These are phyloP conservation scores for Acer negundo DNA, from an alignment of 345 rosid genomes.

Conservation along the genomic window DNA sequence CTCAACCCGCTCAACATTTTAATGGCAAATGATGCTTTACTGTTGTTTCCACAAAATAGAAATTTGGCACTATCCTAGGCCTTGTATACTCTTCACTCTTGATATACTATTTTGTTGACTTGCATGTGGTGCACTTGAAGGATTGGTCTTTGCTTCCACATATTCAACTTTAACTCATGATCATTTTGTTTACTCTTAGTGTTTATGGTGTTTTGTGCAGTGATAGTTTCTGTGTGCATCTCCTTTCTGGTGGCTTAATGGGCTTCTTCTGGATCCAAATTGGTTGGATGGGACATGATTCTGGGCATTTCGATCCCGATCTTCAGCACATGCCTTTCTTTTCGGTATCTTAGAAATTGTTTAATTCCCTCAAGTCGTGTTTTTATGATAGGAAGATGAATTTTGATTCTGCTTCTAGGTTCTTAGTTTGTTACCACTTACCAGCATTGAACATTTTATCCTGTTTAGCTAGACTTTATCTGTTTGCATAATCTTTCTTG, in stretches of 20 bases:
- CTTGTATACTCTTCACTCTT: neutral
- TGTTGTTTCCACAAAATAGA: neutral
- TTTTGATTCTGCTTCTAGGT: constrained; percentile 44
- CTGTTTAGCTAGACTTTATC: constrained; percentile 59
- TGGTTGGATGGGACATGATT: constrained; percentile 83
- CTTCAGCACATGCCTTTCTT: constrained; percentile 64
- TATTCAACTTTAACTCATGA: constrained; percentile 12
- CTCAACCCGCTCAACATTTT: neutral
- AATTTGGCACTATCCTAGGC: neutral
- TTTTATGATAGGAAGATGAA: constrained; percentile 53
- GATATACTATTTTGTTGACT: neutral
- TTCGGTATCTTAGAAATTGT: constrained; percentile 54
- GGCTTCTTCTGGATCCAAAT: constrained; percentile 63
- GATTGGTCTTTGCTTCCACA: neutral
- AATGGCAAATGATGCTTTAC: neutral
- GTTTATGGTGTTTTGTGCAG: constrained; percentile 42
- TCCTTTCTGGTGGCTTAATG: constrained; percentile 38
- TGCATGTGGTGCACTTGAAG: neutral
- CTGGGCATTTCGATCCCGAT: constrained; percentile 71
- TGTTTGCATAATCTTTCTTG: constrained; percentile 46
- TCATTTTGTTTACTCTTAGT: constrained; percentile 30
- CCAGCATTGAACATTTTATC: constrained; percentile 64
- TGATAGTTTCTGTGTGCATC: constrained; percentile 36
- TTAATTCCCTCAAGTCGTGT: constrained; percentile 38
- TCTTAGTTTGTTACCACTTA: constrained; percentile 48